Evolutionary conservation across 192 early-diverging fungal genomes (phyloP), one percentile per base, ranked within the genome.

Genomic region (Rhizoclosmatium globosum): DNA sequence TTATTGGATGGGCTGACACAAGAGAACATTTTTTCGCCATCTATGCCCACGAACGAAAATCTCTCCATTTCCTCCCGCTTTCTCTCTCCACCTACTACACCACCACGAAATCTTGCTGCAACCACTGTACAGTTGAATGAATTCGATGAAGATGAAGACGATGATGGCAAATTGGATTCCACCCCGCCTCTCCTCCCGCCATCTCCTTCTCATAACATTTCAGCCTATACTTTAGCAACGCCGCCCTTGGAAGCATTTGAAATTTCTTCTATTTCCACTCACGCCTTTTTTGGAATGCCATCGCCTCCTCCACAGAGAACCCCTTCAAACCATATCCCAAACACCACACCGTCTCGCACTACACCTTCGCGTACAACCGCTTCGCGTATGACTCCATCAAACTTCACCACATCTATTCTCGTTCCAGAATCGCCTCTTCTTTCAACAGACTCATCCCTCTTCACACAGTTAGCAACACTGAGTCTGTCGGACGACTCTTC

Each of bases 71-170:
- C 11, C 0, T 57, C 53, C 13, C 53, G 61, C 9, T 19, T 64
- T 19, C 4, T 68, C 9, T 68, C 67, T 6, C 67, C 67, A 19
- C 67, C 67, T 43, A 38, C 67, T 17, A 68, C 67, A 4, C 67
- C 67, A 47, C 67, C 23, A 6, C n/a, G 41, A 43, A 47, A 19
- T 41, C 62, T 41, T 41, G 62, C 62, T 21, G 62, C 62, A 6
- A 9, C 67, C 7, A 23, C 43, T 43, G 9, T 47, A 17, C 4
- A 39, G 11, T 46, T 68, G 23, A 38, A 6, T 13, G 11, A 17
- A 11, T 13, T 13, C 15, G 43, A 46, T 43, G 67, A 9, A 11
- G 38, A 45, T 47, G 11, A 11, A 4, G 67, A 43, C 19, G n/a
- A 9, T 11, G 45, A 43, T 11, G 45, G 11, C 45, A 9, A 68